These are phyloP conservation scores for Alternaria atra DNA, from an alignment of 2,329 filamentous ascomycete species.

Conservation along the genomic window DNA sequence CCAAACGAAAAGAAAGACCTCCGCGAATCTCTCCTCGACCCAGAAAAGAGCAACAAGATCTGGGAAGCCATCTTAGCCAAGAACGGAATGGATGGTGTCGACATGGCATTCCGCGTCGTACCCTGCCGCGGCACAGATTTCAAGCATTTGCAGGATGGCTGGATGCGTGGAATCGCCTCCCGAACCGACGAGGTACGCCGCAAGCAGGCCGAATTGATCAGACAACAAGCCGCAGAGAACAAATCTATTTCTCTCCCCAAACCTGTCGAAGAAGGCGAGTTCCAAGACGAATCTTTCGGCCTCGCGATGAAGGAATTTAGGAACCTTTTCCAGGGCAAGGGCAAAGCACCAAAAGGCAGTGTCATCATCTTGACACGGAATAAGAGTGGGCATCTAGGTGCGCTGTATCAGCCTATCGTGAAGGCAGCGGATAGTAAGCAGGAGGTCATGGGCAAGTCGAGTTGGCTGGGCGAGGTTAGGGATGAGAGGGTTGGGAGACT, in stretches of 20 bases:
- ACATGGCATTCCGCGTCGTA: slow-evolving; percentile 82
- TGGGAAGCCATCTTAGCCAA: slow-evolving; percentile 75
- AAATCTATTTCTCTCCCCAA: slow-evolving; percentile 42
- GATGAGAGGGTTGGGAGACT: slow-evolving; percentile 84
- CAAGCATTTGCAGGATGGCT: slow-evolving; percentile 88
- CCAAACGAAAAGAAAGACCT: slow-evolving; percentile 81
- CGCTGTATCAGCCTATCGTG: slow-evolving; percentile 41
- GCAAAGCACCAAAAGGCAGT: slow-evolving; percentile 79
- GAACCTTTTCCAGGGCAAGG: slow-evolving; percentile 78
- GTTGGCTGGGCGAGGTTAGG: slow-evolving; percentile 72
- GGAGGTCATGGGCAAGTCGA: slow-evolving; percentile 57
- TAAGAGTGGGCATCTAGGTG: slow-evolving; percentile 65
- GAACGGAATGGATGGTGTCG: slow-evolving; percentile 63
- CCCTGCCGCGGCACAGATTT: slow-evolving; percentile 96
- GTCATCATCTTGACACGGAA: slow-evolving; percentile 79
- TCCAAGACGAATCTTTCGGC: slow-evolving; percentile 79
- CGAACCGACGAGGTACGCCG: slow-evolving; percentile 66
- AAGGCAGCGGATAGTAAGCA: slow-evolving; percentile 38
- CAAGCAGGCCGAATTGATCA: slow-evolving; percentile 43
- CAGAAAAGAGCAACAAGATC: slow-evolving; percentile 71
- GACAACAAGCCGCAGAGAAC: slow-evolving; percentile 56
- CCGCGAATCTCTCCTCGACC: slow-evolving; percentile 73
- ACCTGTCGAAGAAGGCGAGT: slow-evolving; percentile 55
- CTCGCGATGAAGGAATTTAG: slow-evolving; percentile 80
- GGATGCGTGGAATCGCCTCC: slow-evolving; percentile 83